Percentiles rank a stretch among this genome's conserved stretches.
phyloP scores from a whole-genome alignment of 140 eudicot genomes.

The Senecio squalidus region DNA sequence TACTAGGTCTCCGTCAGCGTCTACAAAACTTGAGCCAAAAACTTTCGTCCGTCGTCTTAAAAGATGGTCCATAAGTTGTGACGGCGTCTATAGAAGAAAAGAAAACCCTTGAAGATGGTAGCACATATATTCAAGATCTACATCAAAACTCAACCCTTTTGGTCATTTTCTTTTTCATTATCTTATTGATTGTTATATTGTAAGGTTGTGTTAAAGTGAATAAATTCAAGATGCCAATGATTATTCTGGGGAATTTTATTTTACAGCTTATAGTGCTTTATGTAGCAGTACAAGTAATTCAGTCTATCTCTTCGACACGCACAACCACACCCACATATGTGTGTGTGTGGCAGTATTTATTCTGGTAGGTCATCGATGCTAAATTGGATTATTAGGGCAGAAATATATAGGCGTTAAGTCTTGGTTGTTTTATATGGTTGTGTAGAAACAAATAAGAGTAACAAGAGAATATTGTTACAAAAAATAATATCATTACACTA shows the following conservation, averaged over 20 bases:
- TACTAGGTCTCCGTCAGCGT: neutral
- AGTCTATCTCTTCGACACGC: conserved; percentile 13
- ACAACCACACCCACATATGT: conserved; percentile 16
- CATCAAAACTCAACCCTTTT: neutral
- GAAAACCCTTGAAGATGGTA: conserved; percentile 13
- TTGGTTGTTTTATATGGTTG: conserved; percentile 16
- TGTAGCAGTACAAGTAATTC: conserved; percentile 13
- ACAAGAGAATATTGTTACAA: conserved; percentile 10
- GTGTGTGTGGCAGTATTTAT: conserved; percentile 29
- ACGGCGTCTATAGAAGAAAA: neutral
- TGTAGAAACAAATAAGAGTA: neutral
- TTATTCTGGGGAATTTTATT: neutral
- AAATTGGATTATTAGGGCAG: conserved; percentile 23
- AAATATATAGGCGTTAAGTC: conserved; percentile 16
- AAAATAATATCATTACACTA: too few relatives aligned
- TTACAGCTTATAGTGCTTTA: conserved; percentile 8
- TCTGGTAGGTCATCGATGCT: conserved; percentile 18
- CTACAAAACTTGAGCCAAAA: neutral
- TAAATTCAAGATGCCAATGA: conserved; percentile 10
- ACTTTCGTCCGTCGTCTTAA: neutral
- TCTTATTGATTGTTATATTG: neutral
- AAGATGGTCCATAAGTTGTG: neutral
- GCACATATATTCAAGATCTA: conserved; percentile 15
- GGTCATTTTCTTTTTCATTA: neutral
- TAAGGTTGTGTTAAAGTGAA: conserved; percentile 9